Percentiles rank a stretch among this genome's conserved stretches.
Conservation (phyloP, 306 rosid genomes). For the Glycyrrhiza uralensis region DNA sequence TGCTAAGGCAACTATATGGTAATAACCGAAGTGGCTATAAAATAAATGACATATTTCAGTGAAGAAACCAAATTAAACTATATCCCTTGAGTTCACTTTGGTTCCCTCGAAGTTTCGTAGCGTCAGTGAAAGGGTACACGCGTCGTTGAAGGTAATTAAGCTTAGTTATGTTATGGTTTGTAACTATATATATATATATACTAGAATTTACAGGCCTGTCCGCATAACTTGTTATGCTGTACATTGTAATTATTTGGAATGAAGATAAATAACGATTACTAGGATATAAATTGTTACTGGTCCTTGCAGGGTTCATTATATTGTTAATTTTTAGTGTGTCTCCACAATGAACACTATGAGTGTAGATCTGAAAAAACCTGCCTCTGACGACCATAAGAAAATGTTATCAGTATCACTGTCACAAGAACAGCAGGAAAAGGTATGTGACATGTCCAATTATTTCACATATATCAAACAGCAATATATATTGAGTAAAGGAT, state of each 20-base stretch:
- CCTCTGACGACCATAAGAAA: conserved; percentile 43
- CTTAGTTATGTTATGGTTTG: too few species aligned
- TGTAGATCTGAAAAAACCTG: conserved; percentile 35
- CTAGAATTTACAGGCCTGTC: too few species aligned
- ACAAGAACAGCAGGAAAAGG: conserved; percentile 70
- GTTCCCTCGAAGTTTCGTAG: neutral
- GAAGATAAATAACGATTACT: conserved; percentile 1
- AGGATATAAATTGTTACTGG: conserved; percentile 1
- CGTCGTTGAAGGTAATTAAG: too few species aligned
- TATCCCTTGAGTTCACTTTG: neutral
- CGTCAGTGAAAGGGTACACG: neutral
- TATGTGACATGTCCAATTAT: conserved; percentile 48
- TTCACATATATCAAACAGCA: neutral
- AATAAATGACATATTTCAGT: neutral
- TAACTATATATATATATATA: too few species aligned
- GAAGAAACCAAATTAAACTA: neutral
- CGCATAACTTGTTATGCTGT: neutral
- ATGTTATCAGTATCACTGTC: conserved; percentile 15
- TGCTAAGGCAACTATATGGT: neutral
- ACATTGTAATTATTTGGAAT: neutral
- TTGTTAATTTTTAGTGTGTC: conserved; percentile 25
- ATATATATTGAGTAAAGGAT: neutral
- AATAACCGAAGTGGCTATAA: conserved; percentile 8
- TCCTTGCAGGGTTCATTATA: conserved; percentile 17
- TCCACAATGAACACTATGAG: conserved; percentile 44